Base-by-base conservation (phyloP, 371 early-diverging fungal genomes). In the Phascolomyces articulosus region DNA sequence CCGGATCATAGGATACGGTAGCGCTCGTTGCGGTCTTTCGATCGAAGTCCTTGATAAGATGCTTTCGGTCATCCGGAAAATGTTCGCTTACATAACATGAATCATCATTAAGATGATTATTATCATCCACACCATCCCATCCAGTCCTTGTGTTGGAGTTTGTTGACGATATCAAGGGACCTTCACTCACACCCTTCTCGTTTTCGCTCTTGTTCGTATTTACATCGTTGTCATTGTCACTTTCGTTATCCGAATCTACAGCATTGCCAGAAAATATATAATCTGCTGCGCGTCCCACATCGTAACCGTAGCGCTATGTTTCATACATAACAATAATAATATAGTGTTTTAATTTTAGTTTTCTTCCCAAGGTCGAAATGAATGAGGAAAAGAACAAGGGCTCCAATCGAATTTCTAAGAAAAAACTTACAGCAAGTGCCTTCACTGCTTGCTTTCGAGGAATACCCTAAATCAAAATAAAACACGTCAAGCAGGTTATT, bases 241-340 rank as follows among this genome's bases (percentile, higher is more conserved):
- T 56, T 4, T 71, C 71, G 18, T 24, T 59, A 24, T 64, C 62
- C 10, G 51, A 8, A 62, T 58, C 26, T 8, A 44, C 16, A 13
- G 64, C 57, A 29, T 70, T 64, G 15, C 80, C 80, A n/a, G 83
- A 83, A 55, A 83, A 83, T 24, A 83, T 78, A 55, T 67, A 83
- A 48, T 83, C 83, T 18, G 83, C 83, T 10, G 83, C 83, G 47
- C 79, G 70, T n/a, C 68, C 71, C 10, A 83, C 79, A 60, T 83
- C 80, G 41, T 80, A 75, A 55, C 80, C 80, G 65, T 83, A 83
- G 44, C 79, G 71, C 83, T 82, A 60, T 26, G 11, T 24, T 29
- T 11, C 23, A 61, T 24, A 49, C 26, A n/a, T n/a, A 18, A 15
- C 24, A 24, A 23, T 18, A 16, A 47, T 49, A 15, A 49, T 20